Base-by-base conservation (phyloP, 805 yeast genomes). In the Nakazawaea holstii region DNA sequence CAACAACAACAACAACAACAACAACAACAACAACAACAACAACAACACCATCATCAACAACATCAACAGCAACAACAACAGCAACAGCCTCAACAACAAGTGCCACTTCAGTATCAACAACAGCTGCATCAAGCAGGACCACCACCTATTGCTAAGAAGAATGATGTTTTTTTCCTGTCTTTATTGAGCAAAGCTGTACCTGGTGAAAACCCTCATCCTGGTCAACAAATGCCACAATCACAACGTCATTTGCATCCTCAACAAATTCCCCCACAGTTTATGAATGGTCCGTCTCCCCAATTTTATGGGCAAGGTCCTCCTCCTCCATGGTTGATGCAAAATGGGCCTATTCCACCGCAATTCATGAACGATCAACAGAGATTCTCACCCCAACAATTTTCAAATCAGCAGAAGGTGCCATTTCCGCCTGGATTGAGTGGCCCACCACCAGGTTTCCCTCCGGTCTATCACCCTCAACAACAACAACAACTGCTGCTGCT, bases 21-120 rank as follows among this genome's bases (percentile, higher is more conserved):
- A 3, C 24, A 20, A 5, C 24, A 20, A 20, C 24, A 20, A 5
- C 24, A 20, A 20, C 24, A 20, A 20, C 24, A 20, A 20, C 24
- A 20, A 20, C 44, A 37, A 30, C 43, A 46, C 8, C 46, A 30
- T n/a, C 51, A 30, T 17, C 43, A 36, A 24, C 41, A 8, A n/a
- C 44, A 17, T 4, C 54, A 46, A 15, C 49, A 30, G n/a, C 55
- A 51, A 31, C 53, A 49, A 32, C 59, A 50, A 39, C 53, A 50
- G 8, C 55, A 48, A 20, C 53, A 40, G 8, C 50, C 17, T 24
- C 47, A 31, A 13, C 44, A 36, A 26, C 41, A 31, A 15, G 37
- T 35, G 35, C 48, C 43, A 15, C 36, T 33, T 24, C 52, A 51
- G 29, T 35, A 36, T 2, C 50, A 35, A 30, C 41, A 29, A n/a